Conservation (phyloP, 805 yeast genomes). For the Hanseniaspora thailandica region DNA sequence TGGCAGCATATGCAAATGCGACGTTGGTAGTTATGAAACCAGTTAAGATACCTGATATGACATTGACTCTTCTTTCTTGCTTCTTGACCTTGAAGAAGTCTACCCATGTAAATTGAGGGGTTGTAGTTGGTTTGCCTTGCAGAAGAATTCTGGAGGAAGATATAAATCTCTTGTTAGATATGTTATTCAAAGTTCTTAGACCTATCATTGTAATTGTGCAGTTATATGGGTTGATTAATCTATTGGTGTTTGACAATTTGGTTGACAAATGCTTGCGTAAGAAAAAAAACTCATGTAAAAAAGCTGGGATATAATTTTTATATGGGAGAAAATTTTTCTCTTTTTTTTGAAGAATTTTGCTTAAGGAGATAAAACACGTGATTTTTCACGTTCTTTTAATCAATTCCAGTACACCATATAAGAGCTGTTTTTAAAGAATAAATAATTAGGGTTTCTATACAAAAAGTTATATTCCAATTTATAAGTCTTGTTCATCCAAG, state of each 20-base stretch:
- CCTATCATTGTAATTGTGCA: neutral
- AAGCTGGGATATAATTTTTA: neutral
- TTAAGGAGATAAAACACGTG: neutral
- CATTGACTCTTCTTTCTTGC: slow-evolving; percentile 58
- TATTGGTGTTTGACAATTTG: neutral
- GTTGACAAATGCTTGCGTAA: too few relatives aligned
- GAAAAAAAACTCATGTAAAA: too few relatives aligned
- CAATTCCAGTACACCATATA: too few relatives aligned
- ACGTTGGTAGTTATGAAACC: slow-evolving; percentile 52
- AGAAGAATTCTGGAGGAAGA: neutral
- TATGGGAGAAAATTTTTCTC: neutral
- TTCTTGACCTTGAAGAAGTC: slow-evolving; percentile 68
- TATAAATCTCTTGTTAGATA: neutral
- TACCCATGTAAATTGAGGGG: slow-evolving; percentile 49
- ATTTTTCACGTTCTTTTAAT: neutral
- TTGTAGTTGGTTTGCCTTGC: neutral
- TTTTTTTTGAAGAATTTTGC: neutral
- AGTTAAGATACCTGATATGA: slow-evolving; percentile 55
- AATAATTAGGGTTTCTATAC: neutral
- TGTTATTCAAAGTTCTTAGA: neutral
- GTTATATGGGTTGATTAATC: neutral
- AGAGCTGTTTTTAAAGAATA: neutral
- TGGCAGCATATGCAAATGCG: slow-evolving; percentile 68
- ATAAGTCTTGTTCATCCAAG: slow-evolving; percentile 50
- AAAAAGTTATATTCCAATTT: neutral